These are phyloP conservation scores for Ascocoryne sarcoides DNA, from an alignment of 2,329 filamentous ascomycete genomes.

Conservation along the genomic window DNA sequence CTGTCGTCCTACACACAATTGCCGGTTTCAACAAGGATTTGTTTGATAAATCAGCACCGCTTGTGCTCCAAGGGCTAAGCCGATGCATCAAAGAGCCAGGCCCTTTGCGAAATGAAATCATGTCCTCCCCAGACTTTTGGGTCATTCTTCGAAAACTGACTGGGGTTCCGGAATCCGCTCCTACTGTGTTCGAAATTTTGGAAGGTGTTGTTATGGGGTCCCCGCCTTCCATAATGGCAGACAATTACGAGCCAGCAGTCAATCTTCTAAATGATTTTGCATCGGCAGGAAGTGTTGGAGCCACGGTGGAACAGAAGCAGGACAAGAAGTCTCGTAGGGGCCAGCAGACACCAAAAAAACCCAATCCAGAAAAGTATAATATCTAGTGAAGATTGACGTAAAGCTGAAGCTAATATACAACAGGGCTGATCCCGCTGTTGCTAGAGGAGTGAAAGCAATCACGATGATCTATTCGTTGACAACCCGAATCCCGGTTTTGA, in stretches of 20 bases:
- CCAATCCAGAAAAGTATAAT: constrained; percentile 38
- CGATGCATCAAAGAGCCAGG: constrained; percentile 71
- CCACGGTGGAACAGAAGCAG: constrained; percentile 58
- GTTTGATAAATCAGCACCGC: constrained; percentile 64
- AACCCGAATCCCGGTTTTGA: constrained; percentile 71
- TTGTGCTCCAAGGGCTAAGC: constrained; percentile 70
- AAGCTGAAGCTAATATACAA: constrained; percentile 12
- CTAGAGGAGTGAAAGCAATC: constrained; percentile 72
- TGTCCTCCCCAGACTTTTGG: constrained; percentile 97
- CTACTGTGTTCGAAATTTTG: constrained; percentile 78
- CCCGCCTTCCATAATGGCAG: constrained; percentile 77
- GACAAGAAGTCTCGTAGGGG: constrained; percentile 41
- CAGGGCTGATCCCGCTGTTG: constrained; percentile 63
- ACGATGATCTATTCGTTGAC: constrained; percentile 76
- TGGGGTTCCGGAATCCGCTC: constrained; percentile 58
- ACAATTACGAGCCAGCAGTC: constrained; percentile 90
- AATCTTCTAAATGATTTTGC: constrained; percentile 83
- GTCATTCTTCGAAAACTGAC: constrained; percentile 73
- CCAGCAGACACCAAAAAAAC: constrained; percentile 33
- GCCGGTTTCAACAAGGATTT: constrained; percentile 75
- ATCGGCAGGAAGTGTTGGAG: constrained; percentile 66
- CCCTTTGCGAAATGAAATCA: constrained; percentile 80
- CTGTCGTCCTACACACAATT: constrained; percentile 84
- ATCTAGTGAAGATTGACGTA: background rate
- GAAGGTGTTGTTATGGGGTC: constrained; percentile 64